phyloP scores from a whole-genome alignment of 2,329 filamentous ascomycete species.

The Ceratocystis cubensis region DNA sequence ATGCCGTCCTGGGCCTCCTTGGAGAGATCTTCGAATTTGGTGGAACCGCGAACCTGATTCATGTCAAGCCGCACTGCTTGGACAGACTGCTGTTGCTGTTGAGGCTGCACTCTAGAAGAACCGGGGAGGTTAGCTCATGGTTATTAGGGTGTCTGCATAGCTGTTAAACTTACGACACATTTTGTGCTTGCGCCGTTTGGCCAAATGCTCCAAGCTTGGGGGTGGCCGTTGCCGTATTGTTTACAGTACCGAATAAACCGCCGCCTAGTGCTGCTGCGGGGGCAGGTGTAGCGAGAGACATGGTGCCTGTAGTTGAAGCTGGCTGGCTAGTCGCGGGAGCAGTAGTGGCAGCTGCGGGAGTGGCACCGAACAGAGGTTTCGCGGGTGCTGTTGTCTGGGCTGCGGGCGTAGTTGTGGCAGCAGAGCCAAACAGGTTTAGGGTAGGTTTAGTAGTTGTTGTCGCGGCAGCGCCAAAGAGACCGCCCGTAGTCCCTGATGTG shows the following conservation, averaged over 20 bases:
- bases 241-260: constrained; percentile 17
- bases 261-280: constrained; percentile 23
- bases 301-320: background rate
- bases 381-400: constrained; percentile 19
- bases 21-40: constrained; percentile 80
- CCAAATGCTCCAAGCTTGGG: constrained; percentile 12
- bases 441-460: constrained; percentile 26
- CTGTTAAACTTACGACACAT: background rate
- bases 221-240: constrained; percentile 7
- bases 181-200: constrained; percentile 8
- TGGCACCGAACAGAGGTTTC: constrained; percentile 22
- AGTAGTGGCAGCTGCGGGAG: background rate
- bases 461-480: constrained; percentile 29
- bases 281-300: background rate
- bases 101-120: constrained; percentile 13
- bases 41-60: constrained; percentile 68
- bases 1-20: constrained; percentile 71
- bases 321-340: constrained; percentile 21
- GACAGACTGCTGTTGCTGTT: constrained; percentile 40
- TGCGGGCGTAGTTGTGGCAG: constrained; percentile 22
- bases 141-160: background rate
- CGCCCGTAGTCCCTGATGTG: constrained; percentile 27
- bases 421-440: constrained; percentile 28
- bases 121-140: background rate
- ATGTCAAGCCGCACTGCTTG: constrained; percentile 69